phyloP scores from a whole-genome alignment of 305 asterid genomes.

The Fraxinus sp. region DNA sequence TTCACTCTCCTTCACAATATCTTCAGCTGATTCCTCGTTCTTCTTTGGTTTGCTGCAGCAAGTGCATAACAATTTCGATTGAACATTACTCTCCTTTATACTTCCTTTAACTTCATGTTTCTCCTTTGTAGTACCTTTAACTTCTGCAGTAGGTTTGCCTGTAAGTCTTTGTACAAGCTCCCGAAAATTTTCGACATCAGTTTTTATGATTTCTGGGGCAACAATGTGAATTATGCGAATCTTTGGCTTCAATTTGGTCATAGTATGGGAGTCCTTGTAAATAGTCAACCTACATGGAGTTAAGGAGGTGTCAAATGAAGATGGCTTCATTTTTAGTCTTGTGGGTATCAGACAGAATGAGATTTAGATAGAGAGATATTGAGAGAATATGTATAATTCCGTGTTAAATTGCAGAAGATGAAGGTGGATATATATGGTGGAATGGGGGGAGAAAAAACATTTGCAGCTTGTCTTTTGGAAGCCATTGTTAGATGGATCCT shows the following conservation, averaged over 20 bases:
- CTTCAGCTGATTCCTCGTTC: slow-evolving; percentile 19
- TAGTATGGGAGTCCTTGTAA: slow-evolving; percentile 45
- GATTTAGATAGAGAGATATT: not conserved
- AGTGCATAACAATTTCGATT: slow-evolving; percentile 6
- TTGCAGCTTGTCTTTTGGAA: slow-evolving; percentile 51
- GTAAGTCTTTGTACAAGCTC: slow-evolving; percentile 78
- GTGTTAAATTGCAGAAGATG: slow-evolving; percentile 22
- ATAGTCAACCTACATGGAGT: slow-evolving; percentile 30
- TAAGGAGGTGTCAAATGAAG: slow-evolving; percentile 31
- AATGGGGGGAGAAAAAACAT: not conserved
- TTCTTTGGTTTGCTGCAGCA: slow-evolving; percentile 1
- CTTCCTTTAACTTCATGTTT: slow-evolving; percentile 1
- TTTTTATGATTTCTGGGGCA: slow-evolving; percentile 67
- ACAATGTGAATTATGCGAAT: slow-evolving; percentile 73
- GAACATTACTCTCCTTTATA: slow-evolving; percentile 1
- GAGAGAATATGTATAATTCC: slow-evolving; percentile 3
- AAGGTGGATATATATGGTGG: slow-evolving; percentile 23
- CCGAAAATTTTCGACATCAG: slow-evolving; percentile 57
- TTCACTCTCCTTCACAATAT: slow-evolving; percentile 41
- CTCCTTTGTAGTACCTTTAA: slow-evolving; percentile 2
- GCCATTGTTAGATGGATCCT: slow-evolving; percentile 38
- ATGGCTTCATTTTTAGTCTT: slow-evolving; percentile 40
- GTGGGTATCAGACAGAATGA: not conserved
- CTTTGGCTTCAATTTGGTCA: slow-evolving; percentile 59
- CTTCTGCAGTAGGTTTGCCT: slow-evolving; percentile 46